Evolutionary conservation across 306 rosid species (phyloP).

Genomic region (Trifolium pratense): DNA sequence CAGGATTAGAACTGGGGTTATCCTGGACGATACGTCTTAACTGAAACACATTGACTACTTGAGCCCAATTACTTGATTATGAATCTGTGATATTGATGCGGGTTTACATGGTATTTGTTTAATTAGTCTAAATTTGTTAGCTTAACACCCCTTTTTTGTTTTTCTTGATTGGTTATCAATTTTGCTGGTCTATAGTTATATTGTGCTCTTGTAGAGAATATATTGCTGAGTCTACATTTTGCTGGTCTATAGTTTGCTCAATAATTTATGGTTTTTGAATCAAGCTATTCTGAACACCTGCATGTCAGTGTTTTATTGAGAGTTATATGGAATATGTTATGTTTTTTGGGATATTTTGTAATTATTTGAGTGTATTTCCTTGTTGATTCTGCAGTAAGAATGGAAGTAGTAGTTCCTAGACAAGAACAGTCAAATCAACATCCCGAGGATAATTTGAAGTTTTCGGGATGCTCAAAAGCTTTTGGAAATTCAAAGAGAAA

Average conservation of each 20-base stretch:
- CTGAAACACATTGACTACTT: not conserved
- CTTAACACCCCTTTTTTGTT: not conserved
- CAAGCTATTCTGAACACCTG: conserved; percentile 11
- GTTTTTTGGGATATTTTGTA: conserved; percentile 21
- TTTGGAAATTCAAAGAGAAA: conserved; percentile 38
- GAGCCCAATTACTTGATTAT: not conserved
- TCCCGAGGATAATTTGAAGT: conserved; percentile 25
- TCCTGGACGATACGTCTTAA: not conserved
- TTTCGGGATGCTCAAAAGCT: conserved; percentile 33
- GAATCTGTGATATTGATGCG: not conserved
- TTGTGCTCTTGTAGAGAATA: not conserved
- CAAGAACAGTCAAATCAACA: conserved; percentile 32
- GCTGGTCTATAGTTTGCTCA: not conserved
- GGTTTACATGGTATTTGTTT: not conserved
- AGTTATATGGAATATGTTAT: too few species aligned
- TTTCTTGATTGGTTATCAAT: conserved; percentile 14
- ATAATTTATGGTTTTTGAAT: not conserved
- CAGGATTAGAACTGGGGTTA: not conserved
- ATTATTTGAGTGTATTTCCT: not conserved
- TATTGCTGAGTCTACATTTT: conserved; percentile 14
- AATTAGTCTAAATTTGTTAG: conserved; percentile 8
- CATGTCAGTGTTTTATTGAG: conserved; percentile 4
- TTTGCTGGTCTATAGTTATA: not conserved
- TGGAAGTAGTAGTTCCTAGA: conserved; percentile 53
- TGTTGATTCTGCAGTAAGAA: conserved; percentile 45